phyloP scores from a whole-genome alignment of 129 eudicot species.

The Artemisia tridentata region DNA sequence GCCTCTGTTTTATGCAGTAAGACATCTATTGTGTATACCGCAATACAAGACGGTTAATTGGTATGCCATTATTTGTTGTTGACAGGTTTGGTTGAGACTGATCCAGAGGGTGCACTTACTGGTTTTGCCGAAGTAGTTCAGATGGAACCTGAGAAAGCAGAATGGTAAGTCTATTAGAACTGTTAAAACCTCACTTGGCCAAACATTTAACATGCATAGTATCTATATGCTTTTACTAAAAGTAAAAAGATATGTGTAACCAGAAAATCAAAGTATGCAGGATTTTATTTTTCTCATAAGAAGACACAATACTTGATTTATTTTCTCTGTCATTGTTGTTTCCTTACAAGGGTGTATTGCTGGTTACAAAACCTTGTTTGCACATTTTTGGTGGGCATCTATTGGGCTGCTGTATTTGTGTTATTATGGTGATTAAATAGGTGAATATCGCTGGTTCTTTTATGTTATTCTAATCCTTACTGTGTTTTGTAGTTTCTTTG shows the following conservation, averaged over 20 bases:
- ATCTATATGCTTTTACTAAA: background rate
- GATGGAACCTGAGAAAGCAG: constrained; percentile 99
- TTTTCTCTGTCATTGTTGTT: too few species aligned
- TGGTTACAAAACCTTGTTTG: too few species aligned
- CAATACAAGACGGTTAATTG: constrained; percentile 10
- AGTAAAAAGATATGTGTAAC: background rate
- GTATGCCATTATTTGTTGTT: constrained; percentile 11
- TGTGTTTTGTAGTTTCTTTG: too few species aligned
- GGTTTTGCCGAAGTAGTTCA: constrained; percentile 95
- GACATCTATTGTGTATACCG: background rate
- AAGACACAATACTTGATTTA: too few species aligned
- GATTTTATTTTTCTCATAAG: background rate
- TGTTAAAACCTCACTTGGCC: background rate
- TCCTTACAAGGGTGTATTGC: too few species aligned
- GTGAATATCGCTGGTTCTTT: too few species aligned
- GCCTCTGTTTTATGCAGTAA: background rate
- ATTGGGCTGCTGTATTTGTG: too few species aligned
- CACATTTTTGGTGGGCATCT: too few species aligned
- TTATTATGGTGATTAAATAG: too few species aligned
- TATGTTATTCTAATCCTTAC: too few species aligned
- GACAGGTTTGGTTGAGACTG: constrained; percentile 92
- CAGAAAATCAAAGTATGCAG: background rate
- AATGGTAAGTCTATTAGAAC: constrained; percentile 59
- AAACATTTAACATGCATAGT: background rate
- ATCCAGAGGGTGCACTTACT: constrained; percentile 90